Percentiles rank a stretch among this genome's conserved stretches.
These are phyloP conservation scores for Tuber borchii DNA, from an alignment of 495 filamentous ascomycete genomes.

Conservation along the genomic window DNA sequence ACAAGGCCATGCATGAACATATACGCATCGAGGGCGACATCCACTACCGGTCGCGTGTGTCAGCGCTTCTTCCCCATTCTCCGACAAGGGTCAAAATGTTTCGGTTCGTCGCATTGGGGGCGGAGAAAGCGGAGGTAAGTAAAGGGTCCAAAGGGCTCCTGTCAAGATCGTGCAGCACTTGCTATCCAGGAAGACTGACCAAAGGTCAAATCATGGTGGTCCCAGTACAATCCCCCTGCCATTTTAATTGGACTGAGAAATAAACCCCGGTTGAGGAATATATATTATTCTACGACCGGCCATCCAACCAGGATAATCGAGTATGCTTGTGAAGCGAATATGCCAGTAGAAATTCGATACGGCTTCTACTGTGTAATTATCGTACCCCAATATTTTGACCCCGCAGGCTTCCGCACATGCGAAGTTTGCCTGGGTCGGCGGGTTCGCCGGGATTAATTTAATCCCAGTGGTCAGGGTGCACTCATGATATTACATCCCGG, in stretches of 20 bases:
- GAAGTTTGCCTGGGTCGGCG: neutral
- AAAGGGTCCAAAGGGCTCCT: neutral
- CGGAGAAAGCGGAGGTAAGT: neutral
- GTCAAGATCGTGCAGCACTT: neutral
- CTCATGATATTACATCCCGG: neutral
- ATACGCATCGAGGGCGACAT: neutral
- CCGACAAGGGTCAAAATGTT: neutral
- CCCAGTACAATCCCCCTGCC: neutral
- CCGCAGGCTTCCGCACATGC: neutral
- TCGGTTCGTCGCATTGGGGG: neutral
- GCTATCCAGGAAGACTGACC: neutral
- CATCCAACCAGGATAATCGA: neutral
- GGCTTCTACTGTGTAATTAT: neutral
- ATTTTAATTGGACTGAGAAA: neutral
- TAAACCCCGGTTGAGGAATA: constrained; percentile 1
- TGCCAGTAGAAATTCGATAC: neutral
- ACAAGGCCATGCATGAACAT: constrained; percentile 2
- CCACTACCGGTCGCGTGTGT: neutral
- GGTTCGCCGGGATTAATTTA: constrained; percentile 6
- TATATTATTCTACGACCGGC: neutral
- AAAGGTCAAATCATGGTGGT: neutral
- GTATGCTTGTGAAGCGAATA: neutral
- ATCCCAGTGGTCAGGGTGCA: neutral
- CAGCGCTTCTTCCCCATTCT: neutral
- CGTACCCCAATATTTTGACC: neutral